A percentile compares a stretch with the other conserved stretches of the same genome.
These are phyloP conservation scores for Nephromyces sp. DNA, from an alignment of 169 alveolate genomes.

Conservation along the genomic window DNA sequence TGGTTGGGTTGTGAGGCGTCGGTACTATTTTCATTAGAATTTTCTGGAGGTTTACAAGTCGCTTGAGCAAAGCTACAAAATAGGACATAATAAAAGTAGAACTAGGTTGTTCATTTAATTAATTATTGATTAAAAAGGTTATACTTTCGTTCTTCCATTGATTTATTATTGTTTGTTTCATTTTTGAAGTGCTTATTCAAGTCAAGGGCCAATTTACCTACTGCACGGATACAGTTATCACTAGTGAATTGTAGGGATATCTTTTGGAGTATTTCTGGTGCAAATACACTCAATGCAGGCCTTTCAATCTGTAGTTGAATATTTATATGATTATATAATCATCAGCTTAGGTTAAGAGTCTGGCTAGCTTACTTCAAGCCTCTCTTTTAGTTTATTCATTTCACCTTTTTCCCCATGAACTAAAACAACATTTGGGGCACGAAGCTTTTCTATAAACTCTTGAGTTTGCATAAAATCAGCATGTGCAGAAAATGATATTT, in stretches of 20 bases:
- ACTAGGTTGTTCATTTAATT: too few species aligned
- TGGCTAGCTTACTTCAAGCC: slow-evolving; percentile 14
- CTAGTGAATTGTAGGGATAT: background rate
- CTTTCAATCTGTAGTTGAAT: background rate
- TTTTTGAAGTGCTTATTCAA: background rate
- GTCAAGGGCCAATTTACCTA: background rate
- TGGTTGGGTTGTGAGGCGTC: too few species aligned
- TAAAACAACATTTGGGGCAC: slow-evolving; percentile 20
- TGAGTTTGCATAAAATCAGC: slow-evolving; percentile 73
- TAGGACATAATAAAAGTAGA: too few species aligned
- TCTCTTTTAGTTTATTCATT: slow-evolving; percentile 9
- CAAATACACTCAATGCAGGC: slow-evolving; percentile 23
- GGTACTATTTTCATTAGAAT: too few species aligned
- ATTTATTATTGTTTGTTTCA: background rate
- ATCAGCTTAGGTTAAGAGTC: too few species aligned
- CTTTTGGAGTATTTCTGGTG: slow-evolving; percentile 32
- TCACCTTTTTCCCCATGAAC: slow-evolving; percentile 35
- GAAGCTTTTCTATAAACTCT: slow-evolving; percentile 6
- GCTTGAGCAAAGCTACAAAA: too few species aligned
- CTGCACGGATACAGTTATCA: background rate
- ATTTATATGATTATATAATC: too few species aligned
- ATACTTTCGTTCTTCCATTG: too few species aligned
- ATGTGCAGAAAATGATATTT: slow-evolving; percentile 84
- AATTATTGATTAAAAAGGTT: too few species aligned
- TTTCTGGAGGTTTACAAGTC: too few species aligned